Base-by-base conservation (phyloP, 192 early-diverging fungal genomes). In the Mortierella antarctica region DNA sequence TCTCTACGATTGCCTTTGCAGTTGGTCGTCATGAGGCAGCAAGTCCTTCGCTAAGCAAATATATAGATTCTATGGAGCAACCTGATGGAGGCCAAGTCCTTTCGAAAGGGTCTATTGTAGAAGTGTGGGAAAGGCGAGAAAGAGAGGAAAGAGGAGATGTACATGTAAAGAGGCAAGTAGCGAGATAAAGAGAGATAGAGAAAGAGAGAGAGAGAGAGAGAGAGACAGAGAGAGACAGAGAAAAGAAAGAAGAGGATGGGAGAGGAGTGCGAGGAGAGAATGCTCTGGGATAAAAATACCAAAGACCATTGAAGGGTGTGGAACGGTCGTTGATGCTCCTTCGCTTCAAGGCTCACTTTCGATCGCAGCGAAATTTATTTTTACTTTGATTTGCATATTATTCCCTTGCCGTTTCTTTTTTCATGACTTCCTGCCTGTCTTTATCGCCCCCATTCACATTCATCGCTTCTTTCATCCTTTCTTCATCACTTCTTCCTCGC, bases 181-280 rank as follows among this genome's bases (percentile, higher is more conserved):
- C 17, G 45, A 57, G 18, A 47, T 41, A 71, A 20, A 51, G 39
- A 42, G 17, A 65, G 39, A 65, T 11, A 65, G 18, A 68, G 56
- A n/a, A n/a, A 49, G 21, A 48, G 8, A 69, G 31, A 59, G 39
- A 58, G 31, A 52, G 67, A 69, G 45, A 59, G 56, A 68, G 56
- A n/a, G 18, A 69, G 47, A 39, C 5, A 61, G 50, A 50, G 59
- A 51, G 56, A 14, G 45, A 70, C 10, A 18, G 50, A 18, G 23
- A 40, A 23, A 40, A 66, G 46, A 66, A 52, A 23, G 12, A 46
- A 44, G 14, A 59, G 69, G 50, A 41, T 39, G 10, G 48, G 21
- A 71, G 39, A 20, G 62, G 40, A 57, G 17, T 6, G 17, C 14
- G 7, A 40, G 56, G 39, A 57, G 40, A 40, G 12, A 13, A 23